Evolutionary conservation across 176 grass and related monocot genomes (phyloP), one percentile per base, ranked within the genome.

Genomic region (Carex littledalei): DNA sequence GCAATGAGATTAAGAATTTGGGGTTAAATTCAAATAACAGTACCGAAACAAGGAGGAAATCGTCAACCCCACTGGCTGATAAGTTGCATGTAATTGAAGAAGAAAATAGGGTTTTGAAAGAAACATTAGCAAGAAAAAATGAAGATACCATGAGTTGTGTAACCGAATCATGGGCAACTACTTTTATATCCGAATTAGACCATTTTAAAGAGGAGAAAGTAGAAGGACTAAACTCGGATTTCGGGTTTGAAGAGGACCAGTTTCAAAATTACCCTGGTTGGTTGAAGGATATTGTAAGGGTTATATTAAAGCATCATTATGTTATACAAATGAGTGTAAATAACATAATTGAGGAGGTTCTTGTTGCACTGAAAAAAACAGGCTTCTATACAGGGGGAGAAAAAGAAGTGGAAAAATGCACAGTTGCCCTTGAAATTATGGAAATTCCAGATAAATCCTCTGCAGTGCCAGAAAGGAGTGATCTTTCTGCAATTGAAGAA

Each of bases 61-160:
- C 16, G n/a, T 76, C 26, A 81, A 82, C 8, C 57, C 82, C 79
- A 65, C 79, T 82, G 49, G 73, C 78, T 83, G 81, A 67, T 29
- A 94, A 84, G 89, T 81, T 97, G 1, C 89, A 87, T 15, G 85
- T 79, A 17, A 74, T 92, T 21, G 95, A 98, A 87, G 91, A 98
- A 26, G 93, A 94, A 88, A 98, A 93, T 87, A 89, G 60, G 49
- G 86, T 61, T 14, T 88, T 98, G 73, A 94, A 92, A 89, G 86
- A 93, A 87, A 84, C 77, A 81, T 70, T 98, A 63, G 75, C 86
- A 4, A 91, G 84, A 87, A 91, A 90, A 80, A 89, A 94, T 61
- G 91, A 98, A 66, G 84, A 86, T 83, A 76, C 75, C 0, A 49
- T 84, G 65, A 87, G 82, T 11, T 84, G 87, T 80, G 79, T 78